Evolutionary conservation across 768 basidiomycete species (phyloP), one percentile per base, ranked within the genome.

Genomic region (Kockovaella imperatae): DNA sequence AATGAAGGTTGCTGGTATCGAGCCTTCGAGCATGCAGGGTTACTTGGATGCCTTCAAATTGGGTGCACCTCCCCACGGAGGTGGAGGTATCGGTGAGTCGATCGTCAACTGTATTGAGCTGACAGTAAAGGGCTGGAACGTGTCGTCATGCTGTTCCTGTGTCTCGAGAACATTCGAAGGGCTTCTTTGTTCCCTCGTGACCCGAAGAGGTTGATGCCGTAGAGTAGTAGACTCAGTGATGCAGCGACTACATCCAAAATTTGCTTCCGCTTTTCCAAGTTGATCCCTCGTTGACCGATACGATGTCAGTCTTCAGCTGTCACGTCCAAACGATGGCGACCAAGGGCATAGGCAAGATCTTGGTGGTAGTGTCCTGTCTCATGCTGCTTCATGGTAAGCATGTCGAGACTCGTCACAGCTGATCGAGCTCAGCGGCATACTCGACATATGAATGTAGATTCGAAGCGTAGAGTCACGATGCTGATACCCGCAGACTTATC

Each of bases 61-160:
- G 70, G 95, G 91, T 20, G 93, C 89, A 59, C 80, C 90, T 1
- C 91, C 95, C 14, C 95, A 99, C 72, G 95, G 88, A 40, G 95
- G 93, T 58, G 93, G 90, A 54, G 93, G 93, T 52, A 89, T 97
- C 59, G 91, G 76, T 75, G 49, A 51, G 72, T 62, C 18, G 11
- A 32, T 42, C 10, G 15, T 24, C 31, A 2, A 20, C 25, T 26
- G 18, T 11, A 24, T 18, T 10, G n/a, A 8, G 1, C 30, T 35
- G 47, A 5, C 30, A 7, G n/a, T 18, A 11, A 44, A 70, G 73
- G 87, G 45, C 77, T 91, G 52, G 90, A 95, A 73, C 85, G 89
- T 46, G 90, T 99, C 43, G 73, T 97, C 67, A 96, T 97, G 91
- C 75, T 99, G 57, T 99, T 90, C 80, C 75, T 99, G 71, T 91